Base-by-base conservation (phyloP, 2,329 filamentous ascomycete genomes). In the Cordyceps sp. region DNA sequence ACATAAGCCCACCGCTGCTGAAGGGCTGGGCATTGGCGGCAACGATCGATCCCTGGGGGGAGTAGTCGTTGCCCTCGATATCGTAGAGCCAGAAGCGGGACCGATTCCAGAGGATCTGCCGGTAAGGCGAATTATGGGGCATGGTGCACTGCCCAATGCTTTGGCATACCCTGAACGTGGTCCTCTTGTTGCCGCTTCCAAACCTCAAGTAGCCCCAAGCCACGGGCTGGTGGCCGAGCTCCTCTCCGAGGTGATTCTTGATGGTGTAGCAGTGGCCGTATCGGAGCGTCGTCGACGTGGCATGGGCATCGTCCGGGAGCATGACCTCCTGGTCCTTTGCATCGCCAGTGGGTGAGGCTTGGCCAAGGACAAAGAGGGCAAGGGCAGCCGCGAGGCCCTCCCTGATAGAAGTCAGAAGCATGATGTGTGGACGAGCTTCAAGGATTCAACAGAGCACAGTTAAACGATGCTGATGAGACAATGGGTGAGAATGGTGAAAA, bases 121-220 rank as follows among this genome's bases (percentile, higher is more conserved):
- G 17, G 17, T 31, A 26, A 2, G 30, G 20, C 12, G 28, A 30
- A 6, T n/a, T 10, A 10, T 26, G 15, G 10, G 30, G 22, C n/a
- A 17, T 13, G 8, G 2, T 15, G 30, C 30, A 31, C 3, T 9
- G 22, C 2, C 30, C 30, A 10, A 31, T 9, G 16, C 14, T 26
- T 9, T 31, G 6, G 30, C 30, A 31, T 6, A 31, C 30, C 17
- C 19, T 18, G n/a, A 31, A 31, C 10, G 14, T 21, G 7, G 23
- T 22, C 12, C 5, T 18, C 23, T 31, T 31, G 22, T 9, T 26
- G 30, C 23, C 30, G 17, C 10, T 8, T 10, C 28, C 28, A 18
- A 31, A 31, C 12, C 30, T n/a, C n/a, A 31, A 17, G 14, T 31
- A 31, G 30, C 20, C 20, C 30, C 30, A 31, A 6, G 30, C n/a